Conservation (phyloP, 345 rosid species). For the Corchorus capsularis region DNA sequence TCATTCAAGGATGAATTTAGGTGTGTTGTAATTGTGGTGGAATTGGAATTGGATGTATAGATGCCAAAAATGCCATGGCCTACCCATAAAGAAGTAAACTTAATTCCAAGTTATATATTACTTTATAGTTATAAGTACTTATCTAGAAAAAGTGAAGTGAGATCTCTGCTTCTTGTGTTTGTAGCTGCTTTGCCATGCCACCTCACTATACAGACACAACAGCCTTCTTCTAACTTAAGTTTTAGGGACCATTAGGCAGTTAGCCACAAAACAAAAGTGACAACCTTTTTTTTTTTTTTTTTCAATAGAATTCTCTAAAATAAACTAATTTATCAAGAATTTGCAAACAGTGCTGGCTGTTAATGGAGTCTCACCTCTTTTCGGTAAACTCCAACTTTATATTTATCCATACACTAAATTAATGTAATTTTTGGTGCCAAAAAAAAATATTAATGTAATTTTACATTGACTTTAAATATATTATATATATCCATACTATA, state of each 20-base stretch:
- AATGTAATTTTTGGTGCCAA: no score
- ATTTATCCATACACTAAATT: no score
- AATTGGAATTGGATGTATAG: constrained; percentile 13
- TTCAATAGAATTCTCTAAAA: neutral
- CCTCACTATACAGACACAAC: neutral
- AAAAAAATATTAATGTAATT: no score
- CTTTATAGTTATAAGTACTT: neutral
- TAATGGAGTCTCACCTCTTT: no score
- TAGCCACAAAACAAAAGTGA: neutral
- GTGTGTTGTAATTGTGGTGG: constrained; percentile 11
- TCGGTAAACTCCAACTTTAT: no score
- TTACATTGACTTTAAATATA: no score
- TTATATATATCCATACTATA: no score
- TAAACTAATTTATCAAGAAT: neutral
- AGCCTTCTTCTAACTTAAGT: constrained; percentile 5
- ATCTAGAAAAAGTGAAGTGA: neutral
- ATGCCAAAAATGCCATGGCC: constrained; percentile 27
- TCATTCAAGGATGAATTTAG: constrained; percentile 18
- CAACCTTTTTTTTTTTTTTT: neutral
- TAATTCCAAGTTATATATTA: neutral
- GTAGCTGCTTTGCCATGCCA: neutral
- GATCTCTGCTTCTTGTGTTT: neutral
- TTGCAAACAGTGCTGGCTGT: no score
- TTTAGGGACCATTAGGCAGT: neutral
- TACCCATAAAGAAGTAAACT: neutral